phyloP scores from a whole-genome alignment of 257 asterid species.

The Solanum chilense region DNA sequence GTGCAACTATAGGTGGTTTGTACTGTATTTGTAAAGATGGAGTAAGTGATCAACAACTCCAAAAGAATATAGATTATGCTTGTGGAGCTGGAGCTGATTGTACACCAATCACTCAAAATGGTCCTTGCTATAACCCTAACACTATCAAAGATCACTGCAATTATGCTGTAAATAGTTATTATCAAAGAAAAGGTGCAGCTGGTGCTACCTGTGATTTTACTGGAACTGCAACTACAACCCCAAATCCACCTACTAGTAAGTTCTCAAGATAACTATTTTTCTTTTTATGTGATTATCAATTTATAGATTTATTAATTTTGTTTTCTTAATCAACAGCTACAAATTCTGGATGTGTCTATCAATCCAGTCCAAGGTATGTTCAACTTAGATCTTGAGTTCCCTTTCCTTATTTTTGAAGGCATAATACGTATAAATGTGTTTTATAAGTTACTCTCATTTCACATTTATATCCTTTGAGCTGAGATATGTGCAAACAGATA shows the following conservation, averaged over 20 bases:
- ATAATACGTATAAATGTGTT: not conserved
- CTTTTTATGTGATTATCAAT: no score
- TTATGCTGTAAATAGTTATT: constrained; percentile 85
- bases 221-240: constrained; percentile 38
- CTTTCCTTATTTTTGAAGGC: not conserved
- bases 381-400: not conserved
- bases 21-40: constrained; percentile 65
- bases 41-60: constrained; percentile 23
- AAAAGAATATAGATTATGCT: constrained; percentile 76
- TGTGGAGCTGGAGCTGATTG: constrained; percentile 89
- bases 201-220: constrained; percentile 56
- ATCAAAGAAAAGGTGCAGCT: constrained; percentile 37
- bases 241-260: constrained; percentile 44
- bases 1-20: constrained; percentile 29
- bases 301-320: not conserved
- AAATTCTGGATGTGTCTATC: constrained; percentile 48
- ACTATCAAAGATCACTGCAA: constrained; percentile 75
- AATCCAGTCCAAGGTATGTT: constrained; percentile 59
- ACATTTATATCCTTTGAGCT: not conserved
- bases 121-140: constrained; percentile 63
- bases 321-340: constrained; percentile 15
- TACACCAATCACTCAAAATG: constrained; percentile 39
- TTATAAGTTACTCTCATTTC: not conserved
- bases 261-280: not conserved
- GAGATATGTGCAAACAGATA: not conserved